Evolutionary conservation across 441 rosid genomes (phyloP).

Genomic region (Aleurites moluccanus): DNA sequence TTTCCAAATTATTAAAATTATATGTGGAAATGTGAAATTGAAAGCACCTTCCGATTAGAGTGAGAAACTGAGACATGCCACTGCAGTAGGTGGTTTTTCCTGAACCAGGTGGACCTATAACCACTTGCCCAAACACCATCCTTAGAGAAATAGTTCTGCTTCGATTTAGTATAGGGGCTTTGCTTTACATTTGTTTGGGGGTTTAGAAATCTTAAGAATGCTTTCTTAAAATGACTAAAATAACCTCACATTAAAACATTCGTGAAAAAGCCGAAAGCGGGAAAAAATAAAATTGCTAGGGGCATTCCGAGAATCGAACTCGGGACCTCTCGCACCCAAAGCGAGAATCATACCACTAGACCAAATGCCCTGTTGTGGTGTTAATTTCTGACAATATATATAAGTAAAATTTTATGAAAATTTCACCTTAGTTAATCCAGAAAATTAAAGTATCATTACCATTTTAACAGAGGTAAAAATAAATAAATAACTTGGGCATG

Average conservation of each 20-base stretch:
- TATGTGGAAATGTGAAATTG: not conserved
- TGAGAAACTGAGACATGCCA: constrained; percentile 96
- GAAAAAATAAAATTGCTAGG: constrained; percentile 17
- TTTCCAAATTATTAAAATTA: no score
- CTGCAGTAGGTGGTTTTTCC: constrained; percentile 97
- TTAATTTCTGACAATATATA: no score
- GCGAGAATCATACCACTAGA: constrained; percentile 97
- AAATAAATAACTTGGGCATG: not conserved
- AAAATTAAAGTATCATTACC: no score
- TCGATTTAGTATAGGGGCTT: not conserved
- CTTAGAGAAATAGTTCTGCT: not conserved
- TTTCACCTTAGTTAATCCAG: no score
- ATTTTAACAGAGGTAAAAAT: not conserved
- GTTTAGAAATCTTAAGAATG: not conserved
- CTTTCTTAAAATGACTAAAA: no score
- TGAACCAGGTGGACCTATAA: constrained; percentile 94
- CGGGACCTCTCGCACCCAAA: constrained; percentile 93
- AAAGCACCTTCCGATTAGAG: constrained; percentile 72
- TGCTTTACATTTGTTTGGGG: not conserved
- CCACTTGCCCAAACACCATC: constrained; percentile 94
- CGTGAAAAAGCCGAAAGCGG: no score
- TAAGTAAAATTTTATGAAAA: no score
- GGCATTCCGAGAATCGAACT: constrained; percentile 95
- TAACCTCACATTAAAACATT: no score
- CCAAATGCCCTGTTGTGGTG: constrained; percentile 57